Evolutionary conservation across 2,329 filamentous ascomycete species (phyloP), one percentile per base, ranked within the genome.

Genomic region (Sporothrix globosa): DNA sequence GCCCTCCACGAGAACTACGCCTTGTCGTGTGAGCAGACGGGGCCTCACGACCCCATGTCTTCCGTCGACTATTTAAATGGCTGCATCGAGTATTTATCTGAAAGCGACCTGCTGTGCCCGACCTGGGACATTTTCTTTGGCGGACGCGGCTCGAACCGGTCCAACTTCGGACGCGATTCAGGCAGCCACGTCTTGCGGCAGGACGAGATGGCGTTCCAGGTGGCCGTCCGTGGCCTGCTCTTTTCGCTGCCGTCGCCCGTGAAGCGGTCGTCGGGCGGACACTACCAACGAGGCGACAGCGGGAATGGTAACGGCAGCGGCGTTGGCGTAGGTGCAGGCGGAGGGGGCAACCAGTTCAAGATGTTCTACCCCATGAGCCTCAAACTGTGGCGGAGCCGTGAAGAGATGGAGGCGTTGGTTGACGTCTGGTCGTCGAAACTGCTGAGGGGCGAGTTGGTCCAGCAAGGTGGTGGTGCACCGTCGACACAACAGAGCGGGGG

Each of bases 301-400:
- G 63, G 76, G 79, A 14, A 52, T 53, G 63, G 53, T 6, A 53
- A 44, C 2, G 69, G 70, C 17, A 52, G 69, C 6, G 69, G 75
- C 82, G 76, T 76, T 77, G 75, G 81, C 76, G 17, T 17, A 0
- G 58, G n/a, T 1, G 58, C 39, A 1, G 78, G 84, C 72, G 77
- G 80, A 74, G 79, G 83, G 63, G 80, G 82, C 2, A 92, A 93
- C 76, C 87, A 91, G 0, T 90, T 90, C 81, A 94, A 92, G 77
- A 97, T 99, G 92, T 96, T 94, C 75, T 99, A 96, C 76, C 96
- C 96, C 0, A 89, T 89, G 0, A 93, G 91, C 69, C 82, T 97
- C 54, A 93, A 93, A 75, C 80, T 97, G 13, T 97, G 94, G 93
- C 87, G 90, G 72, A 86, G 89, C 69, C 91, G 88, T 73, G 94